Percentiles rank a stretch among this genome's conserved stretches.
phyloP scores from a whole-genome alignment of 2,329 filamentous ascomycete species.

The Aspergillus jensenii region DNA sequence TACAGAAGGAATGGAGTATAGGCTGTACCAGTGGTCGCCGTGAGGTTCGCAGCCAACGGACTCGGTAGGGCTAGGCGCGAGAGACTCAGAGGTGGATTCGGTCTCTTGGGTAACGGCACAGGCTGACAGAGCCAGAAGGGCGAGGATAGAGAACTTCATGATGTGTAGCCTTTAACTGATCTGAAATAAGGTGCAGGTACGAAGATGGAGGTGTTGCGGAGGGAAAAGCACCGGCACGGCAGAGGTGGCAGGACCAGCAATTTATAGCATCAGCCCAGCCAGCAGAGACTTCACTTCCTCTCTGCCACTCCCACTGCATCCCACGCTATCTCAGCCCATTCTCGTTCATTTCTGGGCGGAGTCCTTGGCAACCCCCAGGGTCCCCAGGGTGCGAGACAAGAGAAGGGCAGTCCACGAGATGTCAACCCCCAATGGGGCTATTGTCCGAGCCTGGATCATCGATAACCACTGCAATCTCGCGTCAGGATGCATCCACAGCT shows the following conservation, averaged over 20 bases:
- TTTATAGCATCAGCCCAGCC: too few relatives aligned
- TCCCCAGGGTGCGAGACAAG: not conserved
- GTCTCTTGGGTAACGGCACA: conserved; percentile 17
- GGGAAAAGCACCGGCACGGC: too few relatives aligned
- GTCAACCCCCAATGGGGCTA: too few relatives aligned
- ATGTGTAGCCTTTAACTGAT: not conserved
- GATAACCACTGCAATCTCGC: too few relatives aligned
- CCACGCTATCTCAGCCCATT: not conserved
- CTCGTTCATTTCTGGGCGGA: not conserved
- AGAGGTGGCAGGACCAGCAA: too few relatives aligned
- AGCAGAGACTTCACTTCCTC: too few relatives aligned
- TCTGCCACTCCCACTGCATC: not conserved
- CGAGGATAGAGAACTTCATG: conserved; percentile 21
- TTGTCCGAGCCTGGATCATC: too few relatives aligned
- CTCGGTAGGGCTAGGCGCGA: conserved; percentile 23
- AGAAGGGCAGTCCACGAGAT: too few relatives aligned
- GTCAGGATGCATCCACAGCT: too few relatives aligned
- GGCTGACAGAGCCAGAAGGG: conserved; percentile 20
- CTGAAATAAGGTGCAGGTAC: too few relatives aligned
- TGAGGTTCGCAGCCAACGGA: conserved; percentile 21
- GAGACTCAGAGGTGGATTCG: conserved; percentile 10
- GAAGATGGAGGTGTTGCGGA: too few relatives aligned
- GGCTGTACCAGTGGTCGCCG: conserved; percentile 23
- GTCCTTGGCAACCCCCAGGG: conserved; percentile 4
- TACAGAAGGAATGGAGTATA: too few relatives aligned